Conservation (phyloP, 2,329 filamentous ascomycete genomes). For the Aureobasidium zeae region DNA sequence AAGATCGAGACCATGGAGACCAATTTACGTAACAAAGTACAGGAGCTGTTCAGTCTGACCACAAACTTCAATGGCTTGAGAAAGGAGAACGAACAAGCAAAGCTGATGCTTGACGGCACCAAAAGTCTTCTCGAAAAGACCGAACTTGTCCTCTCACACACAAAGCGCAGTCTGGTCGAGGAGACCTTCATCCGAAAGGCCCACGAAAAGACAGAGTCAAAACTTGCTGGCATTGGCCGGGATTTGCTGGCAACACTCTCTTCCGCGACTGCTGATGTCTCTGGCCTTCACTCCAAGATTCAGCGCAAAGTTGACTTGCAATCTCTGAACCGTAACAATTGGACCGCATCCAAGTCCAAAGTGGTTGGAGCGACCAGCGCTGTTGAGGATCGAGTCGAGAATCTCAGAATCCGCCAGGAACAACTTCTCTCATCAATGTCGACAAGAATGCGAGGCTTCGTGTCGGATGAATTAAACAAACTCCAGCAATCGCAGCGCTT, state of each 20-base stretch:
- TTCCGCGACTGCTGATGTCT: slow-evolving; percentile 69
- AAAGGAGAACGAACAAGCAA: slow-evolving; percentile 77
- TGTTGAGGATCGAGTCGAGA: slow-evolving; percentile 65
- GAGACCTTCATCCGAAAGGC: slow-evolving; percentile 73
- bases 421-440: slow-evolving; percentile 60
- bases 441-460: slow-evolving; percentile 64
- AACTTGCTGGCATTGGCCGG: slow-evolving; percentile 63
- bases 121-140: slow-evolving; percentile 78
- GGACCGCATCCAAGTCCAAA: slow-evolving; percentile 65
- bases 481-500: slow-evolving; percentile 61
- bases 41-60: slow-evolving; percentile 80
- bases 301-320: slow-evolving; percentile 78
- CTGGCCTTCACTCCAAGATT: slow-evolving; percentile 76
- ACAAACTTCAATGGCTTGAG: slow-evolving; percentile 81
- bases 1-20: slow-evolving; percentile 87
- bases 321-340: slow-evolving; percentile 64
- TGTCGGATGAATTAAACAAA: slow-evolving; percentile 63
- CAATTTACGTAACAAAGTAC: slow-evolving; percentile 84
- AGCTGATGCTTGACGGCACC: slow-evolving; percentile 63
- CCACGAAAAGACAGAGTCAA: slow-evolving; percentile 73
- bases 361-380: slow-evolving; percentile 67
- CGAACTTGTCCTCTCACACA: slow-evolving; percentile 70
- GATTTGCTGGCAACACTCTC: slow-evolving; percentile 70
- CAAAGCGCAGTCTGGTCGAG: slow-evolving; percentile 65
- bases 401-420: slow-evolving; percentile 64